Percentiles rank a stretch among this genome's conserved stretches.
These are phyloP conservation scores for Fusarium cicatricum DNA, from an alignment of 2,329 filamentous ascomycete genomes.

Conservation along the genomic window DNA sequence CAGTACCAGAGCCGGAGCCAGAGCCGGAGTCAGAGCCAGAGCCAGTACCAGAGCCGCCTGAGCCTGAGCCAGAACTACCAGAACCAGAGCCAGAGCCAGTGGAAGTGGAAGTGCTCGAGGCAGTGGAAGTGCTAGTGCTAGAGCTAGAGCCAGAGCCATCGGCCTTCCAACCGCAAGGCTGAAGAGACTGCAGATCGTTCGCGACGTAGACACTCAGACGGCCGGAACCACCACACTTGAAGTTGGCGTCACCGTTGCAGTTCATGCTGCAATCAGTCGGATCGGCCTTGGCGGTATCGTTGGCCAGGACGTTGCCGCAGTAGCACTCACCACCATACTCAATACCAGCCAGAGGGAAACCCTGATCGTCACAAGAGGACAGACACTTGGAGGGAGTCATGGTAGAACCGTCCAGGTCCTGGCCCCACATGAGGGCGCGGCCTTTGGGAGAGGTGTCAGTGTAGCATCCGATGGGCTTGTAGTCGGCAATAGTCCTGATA, in stretches of 20 bases:
- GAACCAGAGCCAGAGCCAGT: constrained; percentile 19
- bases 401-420: constrained; percentile 46
- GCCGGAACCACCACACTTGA: constrained; percentile 54
- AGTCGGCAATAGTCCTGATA: constrained; percentile 54
- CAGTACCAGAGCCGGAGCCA: no score
- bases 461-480: constrained; percentile 70
- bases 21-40: no score
- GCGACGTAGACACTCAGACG: constrained; percentile 58
- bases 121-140: not conserved
- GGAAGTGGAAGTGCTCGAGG: constrained; percentile 38
- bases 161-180: constrained; percentile 56
- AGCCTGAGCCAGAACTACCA: no score
- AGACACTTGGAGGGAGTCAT: constrained; percentile 56
- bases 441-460: constrained; percentile 53
- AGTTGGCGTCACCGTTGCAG: constrained; percentile 57
- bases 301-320: constrained; percentile 62
- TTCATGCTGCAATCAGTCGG: constrained; percentile 56
- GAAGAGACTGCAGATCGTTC: constrained; percentile 56
- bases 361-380: constrained; percentile 51
- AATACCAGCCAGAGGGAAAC: constrained; percentile 58
- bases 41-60: no score
- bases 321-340: constrained; percentile 60
- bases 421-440: constrained; percentile 56
- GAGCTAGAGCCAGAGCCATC: constrained; percentile 9
- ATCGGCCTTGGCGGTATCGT: constrained; percentile 50